Percentiles rank a stretch among this genome's conserved stretches.
phyloP scores from a whole-genome alignment of 225 moss, liverwort and hornwort species.

The Takakia lepidozioides region DNA sequence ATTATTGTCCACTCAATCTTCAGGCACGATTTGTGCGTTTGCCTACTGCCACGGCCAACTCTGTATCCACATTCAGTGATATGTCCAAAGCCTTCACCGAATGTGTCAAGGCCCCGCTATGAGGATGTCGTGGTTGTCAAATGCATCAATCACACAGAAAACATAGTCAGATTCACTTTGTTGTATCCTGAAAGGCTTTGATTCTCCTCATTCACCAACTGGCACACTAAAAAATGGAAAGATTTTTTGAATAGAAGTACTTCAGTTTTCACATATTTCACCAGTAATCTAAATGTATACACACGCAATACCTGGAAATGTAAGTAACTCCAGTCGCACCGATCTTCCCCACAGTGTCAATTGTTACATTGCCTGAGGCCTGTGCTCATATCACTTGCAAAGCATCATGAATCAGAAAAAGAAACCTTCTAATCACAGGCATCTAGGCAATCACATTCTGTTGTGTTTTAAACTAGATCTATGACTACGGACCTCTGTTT shows the following conservation, averaged over 20 bases:
- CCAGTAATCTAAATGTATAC: not conserved
- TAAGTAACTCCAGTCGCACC: conserved; percentile 79
- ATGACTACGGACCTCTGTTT: no score
- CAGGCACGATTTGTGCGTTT: conserved; percentile 50
- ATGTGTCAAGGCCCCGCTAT: conserved; percentile 72
- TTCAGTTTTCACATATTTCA: no score
- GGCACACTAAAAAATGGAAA: no score
- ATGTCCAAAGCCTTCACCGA: conserved; percentile 79
- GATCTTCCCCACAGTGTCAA: conserved; percentile 65
- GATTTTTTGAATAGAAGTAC: no score
- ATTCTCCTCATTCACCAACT: no score
- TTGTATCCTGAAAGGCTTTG: no score
- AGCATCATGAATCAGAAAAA: conserved; percentile 3
- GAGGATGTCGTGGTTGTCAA: not conserved
- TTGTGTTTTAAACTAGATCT: no score
- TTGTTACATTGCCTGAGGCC: conserved; percentile 91
- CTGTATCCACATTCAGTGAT: conserved; percentile 59
- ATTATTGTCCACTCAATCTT: no score
- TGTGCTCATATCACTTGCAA: conserved; percentile 10
- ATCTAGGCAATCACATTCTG: no score
- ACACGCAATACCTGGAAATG: conserved; percentile 55
- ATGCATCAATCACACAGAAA: not conserved
- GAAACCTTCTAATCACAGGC: no score
- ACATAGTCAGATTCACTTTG: no score
- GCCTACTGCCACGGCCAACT: conserved; percentile 46